Conservation (phyloP, 2,329 filamentous ascomycete species). For the Aureobasidium sp. region DNA sequence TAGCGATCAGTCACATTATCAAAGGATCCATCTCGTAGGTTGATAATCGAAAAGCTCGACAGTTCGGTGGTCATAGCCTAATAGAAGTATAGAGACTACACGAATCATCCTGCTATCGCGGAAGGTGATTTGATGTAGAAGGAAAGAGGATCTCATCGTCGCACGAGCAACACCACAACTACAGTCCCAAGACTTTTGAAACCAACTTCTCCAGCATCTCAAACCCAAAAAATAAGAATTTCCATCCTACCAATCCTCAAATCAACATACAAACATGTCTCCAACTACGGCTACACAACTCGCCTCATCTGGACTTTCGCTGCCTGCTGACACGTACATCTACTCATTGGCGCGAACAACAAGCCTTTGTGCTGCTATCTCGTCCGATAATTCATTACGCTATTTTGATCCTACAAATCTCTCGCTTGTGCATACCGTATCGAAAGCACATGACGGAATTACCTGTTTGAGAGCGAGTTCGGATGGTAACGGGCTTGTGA, state of each 20-base stretch:
- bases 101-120: too few species aligned
- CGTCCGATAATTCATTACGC: slow-evolving; percentile 63
- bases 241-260: not conserved
- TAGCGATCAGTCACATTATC: too few species aligned
- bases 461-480: slow-evolving; percentile 49
- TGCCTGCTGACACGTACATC: slow-evolving; percentile 42
- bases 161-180: not conserved
- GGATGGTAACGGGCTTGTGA: slow-evolving; percentile 49
- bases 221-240: not conserved
- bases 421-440: slow-evolving; percentile 42
- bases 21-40: too few species aligned
- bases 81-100: too few species aligned
- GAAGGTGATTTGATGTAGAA: not conserved
- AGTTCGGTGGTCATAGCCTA: too few species aligned
- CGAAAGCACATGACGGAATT: slow-evolving; percentile 50
- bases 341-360: slow-evolving; percentile 44
- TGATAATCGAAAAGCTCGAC: too few species aligned
- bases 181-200: slow-evolving; percentile 12
- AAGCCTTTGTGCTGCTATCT: slow-evolving; percentile 51
- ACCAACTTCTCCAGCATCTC: not conserved
- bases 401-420: slow-evolving; percentile 57
- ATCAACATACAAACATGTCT: slow-evolving; percentile 1
- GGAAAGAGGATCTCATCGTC: too few species aligned
- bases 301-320: slow-evolving; percentile 11
- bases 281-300: slow-evolving; percentile 7